Evolutionary conservation across 2,329 filamentous ascomycete genomes (phyloP).

Genomic region (Passalora sequoiae): DNA sequence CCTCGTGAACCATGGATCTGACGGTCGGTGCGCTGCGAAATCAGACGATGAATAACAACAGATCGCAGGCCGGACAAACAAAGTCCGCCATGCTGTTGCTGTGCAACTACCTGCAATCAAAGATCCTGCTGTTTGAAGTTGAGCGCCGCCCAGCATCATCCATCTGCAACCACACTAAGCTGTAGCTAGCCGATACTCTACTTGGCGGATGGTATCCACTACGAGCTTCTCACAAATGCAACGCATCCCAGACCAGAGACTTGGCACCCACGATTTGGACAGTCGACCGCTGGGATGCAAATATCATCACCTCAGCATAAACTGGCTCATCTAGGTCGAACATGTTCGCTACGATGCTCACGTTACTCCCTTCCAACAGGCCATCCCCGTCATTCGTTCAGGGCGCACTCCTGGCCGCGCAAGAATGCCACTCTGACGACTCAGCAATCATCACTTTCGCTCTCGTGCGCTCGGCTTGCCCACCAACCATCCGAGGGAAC

Average conservation of each 20-base stretch:
- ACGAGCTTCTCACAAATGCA: conserved; percentile 5
- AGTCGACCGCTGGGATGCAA: not conserved
- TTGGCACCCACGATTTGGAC: not conserved
- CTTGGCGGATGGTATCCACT: not conserved
- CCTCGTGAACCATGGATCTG: not conserved
- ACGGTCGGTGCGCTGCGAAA: not conserved
- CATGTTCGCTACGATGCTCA: not conserved
- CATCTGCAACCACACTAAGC: conserved; percentile 1
- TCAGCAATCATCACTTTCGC: not conserved
- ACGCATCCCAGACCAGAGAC: conserved; percentile 6
- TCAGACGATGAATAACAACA: not conserved
- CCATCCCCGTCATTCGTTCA: too few relatives aligned
- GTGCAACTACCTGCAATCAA: conserved; percentile 6
- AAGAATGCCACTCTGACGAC: not conserved
- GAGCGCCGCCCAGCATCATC: too few relatives aligned
- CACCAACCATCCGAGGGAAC: not conserved
- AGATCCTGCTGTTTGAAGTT: conserved; percentile 8
- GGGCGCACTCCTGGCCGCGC: too few relatives aligned
- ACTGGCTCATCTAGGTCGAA: conserved; percentile 1
- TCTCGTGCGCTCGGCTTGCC: not conserved
- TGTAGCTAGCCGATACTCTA: conserved; percentile 3
- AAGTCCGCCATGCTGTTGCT: not conserved
- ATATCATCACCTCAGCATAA: not conserved
- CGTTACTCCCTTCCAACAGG: not conserved
- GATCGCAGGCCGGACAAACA: not conserved